phyloP scores from a whole-genome alignment of 2,329 filamentous ascomycete species.

The Aspergillus bombycis region DNA sequence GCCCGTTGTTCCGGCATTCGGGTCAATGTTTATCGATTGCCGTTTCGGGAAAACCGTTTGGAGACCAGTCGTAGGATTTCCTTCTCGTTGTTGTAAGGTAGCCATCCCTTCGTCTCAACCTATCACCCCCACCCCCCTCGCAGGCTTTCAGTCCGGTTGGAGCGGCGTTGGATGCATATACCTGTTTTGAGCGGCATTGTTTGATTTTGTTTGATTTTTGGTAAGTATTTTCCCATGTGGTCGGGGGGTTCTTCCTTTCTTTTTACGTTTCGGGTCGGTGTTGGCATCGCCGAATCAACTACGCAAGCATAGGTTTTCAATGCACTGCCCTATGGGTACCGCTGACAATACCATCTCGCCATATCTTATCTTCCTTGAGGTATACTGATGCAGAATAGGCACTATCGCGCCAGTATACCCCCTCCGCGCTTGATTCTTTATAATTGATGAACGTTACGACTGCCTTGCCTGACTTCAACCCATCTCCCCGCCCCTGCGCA shows the following conservation, averaged over 20 bases:
- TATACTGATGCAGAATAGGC: conserved; percentile 15
- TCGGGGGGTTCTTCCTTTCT: background rate
- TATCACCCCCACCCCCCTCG: conserved; percentile 19
- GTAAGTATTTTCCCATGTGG: conserved; percentile 16
- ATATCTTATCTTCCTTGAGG: background rate
- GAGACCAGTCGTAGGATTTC: conserved; percentile 25
- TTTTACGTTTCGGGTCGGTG: background rate
- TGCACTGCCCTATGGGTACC: background rate
- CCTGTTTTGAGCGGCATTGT: conserved; percentile 32
- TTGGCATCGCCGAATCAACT: background rate
- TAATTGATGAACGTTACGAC: conserved; percentile 28
- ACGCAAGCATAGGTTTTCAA: background rate
- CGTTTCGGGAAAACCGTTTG: conserved; percentile 34
- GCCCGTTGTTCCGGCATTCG: conserved; percentile 30
- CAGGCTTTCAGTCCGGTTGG: conserved; percentile 15
- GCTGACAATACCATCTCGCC: background rate
- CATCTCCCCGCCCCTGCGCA: conserved; percentile 9
- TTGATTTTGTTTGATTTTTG: conserved; percentile 23
- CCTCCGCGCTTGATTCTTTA: conserved; percentile 16
- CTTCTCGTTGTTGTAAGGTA: conserved; percentile 27
- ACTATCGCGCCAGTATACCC: conserved; percentile 22
- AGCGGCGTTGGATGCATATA: conserved; percentile 33
- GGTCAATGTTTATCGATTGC: conserved; percentile 45
- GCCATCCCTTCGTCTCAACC: conserved; percentile 9
- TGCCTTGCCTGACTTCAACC: conserved; percentile 8